Evolutionary conservation across 2,329 filamentous ascomycete genomes (phyloP).

Genomic region (Fusarium sp.): DNA sequence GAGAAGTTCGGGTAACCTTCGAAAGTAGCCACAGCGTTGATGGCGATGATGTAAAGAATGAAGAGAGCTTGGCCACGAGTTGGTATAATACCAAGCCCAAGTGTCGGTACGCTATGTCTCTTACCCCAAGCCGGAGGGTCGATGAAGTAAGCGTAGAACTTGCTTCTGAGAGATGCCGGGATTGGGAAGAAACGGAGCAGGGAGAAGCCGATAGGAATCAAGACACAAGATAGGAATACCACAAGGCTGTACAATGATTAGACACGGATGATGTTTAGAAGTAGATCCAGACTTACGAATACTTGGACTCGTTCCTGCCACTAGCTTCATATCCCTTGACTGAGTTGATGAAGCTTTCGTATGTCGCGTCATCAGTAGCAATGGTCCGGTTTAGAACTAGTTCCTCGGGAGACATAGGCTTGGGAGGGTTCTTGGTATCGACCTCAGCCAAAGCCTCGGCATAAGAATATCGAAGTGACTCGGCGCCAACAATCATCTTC

Average conservation of each 20-base stretch:
- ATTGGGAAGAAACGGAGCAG: conserved; percentile 42
- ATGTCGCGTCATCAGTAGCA: conserved; percentile 12
- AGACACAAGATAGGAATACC: conserved; percentile 40
- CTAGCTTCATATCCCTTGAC: conserved; percentile 14
- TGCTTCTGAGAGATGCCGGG: conserved; percentile 26
- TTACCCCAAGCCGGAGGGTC: conserved; percentile 49
- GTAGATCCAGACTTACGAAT: conserved; percentile 28
- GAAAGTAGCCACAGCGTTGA: conserved; percentile 56
- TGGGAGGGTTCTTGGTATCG: conserved; percentile 10
- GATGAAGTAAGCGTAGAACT: conserved; percentile 49
- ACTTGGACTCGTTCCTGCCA: conserved; percentile 34
- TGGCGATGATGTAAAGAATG: conserved; percentile 56
- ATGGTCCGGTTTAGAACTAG: conserved; percentile 37
- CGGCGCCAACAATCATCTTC: conserved; percentile 28
- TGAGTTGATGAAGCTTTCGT: conserved; percentile 24
- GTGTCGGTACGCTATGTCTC: conserved; percentile 43
- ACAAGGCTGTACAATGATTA: conserved; percentile 27
- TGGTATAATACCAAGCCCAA: conserved; percentile 53
- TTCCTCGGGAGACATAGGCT: conserved; percentile 7
- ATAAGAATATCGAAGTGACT: conserved; percentile 29
- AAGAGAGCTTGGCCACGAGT: conserved; percentile 62
- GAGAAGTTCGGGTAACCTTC: conserved; percentile 48
- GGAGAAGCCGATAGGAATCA: conserved; percentile 43
- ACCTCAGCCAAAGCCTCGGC: conserved; percentile 31
- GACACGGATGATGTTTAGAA: neutral